A percentile compares a stretch with the other conserved stretches of the same genome.
Conservation (phyloP, 495 filamentous ascomycete species). For the Neurospora sublineolata region DNA sequence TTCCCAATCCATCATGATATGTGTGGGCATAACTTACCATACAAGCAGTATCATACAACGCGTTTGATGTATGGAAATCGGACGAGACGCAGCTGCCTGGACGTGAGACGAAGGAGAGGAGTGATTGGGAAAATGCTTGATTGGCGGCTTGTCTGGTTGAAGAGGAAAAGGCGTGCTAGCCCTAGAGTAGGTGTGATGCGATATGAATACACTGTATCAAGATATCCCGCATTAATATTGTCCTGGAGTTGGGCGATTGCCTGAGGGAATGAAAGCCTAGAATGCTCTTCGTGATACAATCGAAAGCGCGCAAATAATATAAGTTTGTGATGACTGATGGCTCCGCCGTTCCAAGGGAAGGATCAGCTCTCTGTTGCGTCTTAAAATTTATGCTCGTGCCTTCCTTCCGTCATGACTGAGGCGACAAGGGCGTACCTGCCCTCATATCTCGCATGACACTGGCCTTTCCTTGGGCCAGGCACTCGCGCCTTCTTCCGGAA, state of each 20-base stretch:
- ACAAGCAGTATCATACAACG: not conserved
- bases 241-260: not conserved
- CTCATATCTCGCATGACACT: not conserved
- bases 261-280: not conserved
- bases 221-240: not conserved
- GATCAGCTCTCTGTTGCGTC: not conserved
- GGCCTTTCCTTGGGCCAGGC: not conserved
- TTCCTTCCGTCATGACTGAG: not conserved
- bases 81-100: not conserved
- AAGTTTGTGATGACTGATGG: not conserved
- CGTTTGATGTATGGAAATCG: not conserved
- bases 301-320: not conserved
- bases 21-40: not conserved
- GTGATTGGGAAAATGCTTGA: not conserved
- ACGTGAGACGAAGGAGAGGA: not conserved
- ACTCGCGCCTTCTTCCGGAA: not conserved
- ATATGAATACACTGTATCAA: no score
- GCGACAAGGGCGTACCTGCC: not conserved
- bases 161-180: not conserved
- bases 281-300: not conserved
- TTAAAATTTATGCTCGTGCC: not conserved
- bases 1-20: not conserved
- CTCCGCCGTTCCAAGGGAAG: not conserved
- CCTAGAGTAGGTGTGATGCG: no score
- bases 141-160: not conserved